Evolutionary conservation across 164 flowering plant species (phyloP), one percentile per base, ranked within the genome.

Genomic region (Aristolochia fimbriata): DNA sequence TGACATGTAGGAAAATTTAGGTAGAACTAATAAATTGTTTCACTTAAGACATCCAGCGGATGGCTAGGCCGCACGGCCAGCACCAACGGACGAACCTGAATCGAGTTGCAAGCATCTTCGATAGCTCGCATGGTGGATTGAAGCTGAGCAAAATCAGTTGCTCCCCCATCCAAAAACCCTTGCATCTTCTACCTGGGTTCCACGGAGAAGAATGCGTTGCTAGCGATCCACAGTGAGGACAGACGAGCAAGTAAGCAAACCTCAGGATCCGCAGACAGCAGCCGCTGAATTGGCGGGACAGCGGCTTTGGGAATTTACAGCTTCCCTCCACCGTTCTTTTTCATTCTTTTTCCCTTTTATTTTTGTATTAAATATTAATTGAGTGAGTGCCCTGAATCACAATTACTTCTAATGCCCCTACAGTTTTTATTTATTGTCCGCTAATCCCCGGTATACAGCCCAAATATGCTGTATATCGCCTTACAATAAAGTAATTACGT

Each of bases 101-200:
- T 84, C 3, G 92, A 80, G 74, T 62, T 65, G 80, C 98, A 93
- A 70, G 98, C 98, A 8, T 70, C 64, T 71, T 93, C 98, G 65
- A 93, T 71, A 46, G 90, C 71, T 30, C 65, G 81, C 98, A 93
- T 86, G 51, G 82, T 83, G 60, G 93, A 73, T 65, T 83, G 98
- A 68, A 93, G 80, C 47, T 79, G 87, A 19, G 79, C 73, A 77
- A 85, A 62, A 66, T 83, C 93, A 20, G 30, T 49, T 56, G 68
- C 30, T 50, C 51, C 74, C 30, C 65, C 69, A 25, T 59, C 66
- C 15, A 63, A 41, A 51, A 60, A 62, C n/a, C 71, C 72, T 65
- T 78, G 82, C 84, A 78, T 77, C 75, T 46, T 73, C 62, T 62
- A 59, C 43, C 46, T 57, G 43, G 63, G 30, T 12, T 37, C 8